Evolutionary conservation across 2,329 filamentous ascomycete species (phyloP).

Genomic region (Cytospora paraplurivora): DNA sequence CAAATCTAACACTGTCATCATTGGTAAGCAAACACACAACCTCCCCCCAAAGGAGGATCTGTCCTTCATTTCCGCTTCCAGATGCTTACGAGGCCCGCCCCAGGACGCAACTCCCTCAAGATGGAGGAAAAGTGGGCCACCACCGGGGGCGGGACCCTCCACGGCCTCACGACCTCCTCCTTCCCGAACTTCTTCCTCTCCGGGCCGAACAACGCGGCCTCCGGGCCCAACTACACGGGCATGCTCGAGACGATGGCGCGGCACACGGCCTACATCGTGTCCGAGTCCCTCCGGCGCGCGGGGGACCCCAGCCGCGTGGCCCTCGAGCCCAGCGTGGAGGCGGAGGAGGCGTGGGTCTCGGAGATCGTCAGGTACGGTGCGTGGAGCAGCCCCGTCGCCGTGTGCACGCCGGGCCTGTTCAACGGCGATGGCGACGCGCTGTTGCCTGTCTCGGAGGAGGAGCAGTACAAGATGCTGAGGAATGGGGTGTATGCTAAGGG

Average conservation of each 20-base stretch:
- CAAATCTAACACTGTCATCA: slow-evolving; percentile 18
- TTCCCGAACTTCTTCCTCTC: slow-evolving; percentile 33
- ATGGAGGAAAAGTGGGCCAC: slow-evolving; percentile 30
- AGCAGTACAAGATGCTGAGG: slow-evolving; percentile 2
- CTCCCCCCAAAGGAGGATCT: too few relatives aligned
- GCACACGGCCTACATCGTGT: slow-evolving; percentile 23
- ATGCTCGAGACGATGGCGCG: slow-evolving; percentile 44
- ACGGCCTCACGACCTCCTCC: slow-evolving; percentile 27
- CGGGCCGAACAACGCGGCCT: slow-evolving; percentile 21
- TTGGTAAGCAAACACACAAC: background rate
- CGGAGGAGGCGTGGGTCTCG: slow-evolving; percentile 23
- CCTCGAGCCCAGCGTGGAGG: slow-evolving; percentile 25
- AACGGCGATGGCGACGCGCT: slow-evolving; percentile 25
- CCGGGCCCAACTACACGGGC: slow-evolving; percentile 20
- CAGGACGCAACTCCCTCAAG: slow-evolving; percentile 26
- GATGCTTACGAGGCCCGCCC: background rate
- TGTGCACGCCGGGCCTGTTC: slow-evolving; percentile 29
- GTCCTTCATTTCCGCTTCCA: too few relatives aligned
- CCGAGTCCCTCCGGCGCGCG: slow-evolving; percentile 10
- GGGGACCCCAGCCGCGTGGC: slow-evolving; percentile 2
- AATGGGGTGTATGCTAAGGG: slow-evolving; percentile 1
- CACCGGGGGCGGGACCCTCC: slow-evolving; percentile 23
- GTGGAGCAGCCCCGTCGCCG: slow-evolving; percentile 7
- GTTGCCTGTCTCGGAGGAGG: slow-evolving; percentile 7
- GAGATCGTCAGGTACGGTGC: slow-evolving; percentile 17